Percentiles rank a stretch among this genome's conserved stretches.
Conservation (phyloP, 106 monocot species). For the Iris macrosiphon region DNA sequence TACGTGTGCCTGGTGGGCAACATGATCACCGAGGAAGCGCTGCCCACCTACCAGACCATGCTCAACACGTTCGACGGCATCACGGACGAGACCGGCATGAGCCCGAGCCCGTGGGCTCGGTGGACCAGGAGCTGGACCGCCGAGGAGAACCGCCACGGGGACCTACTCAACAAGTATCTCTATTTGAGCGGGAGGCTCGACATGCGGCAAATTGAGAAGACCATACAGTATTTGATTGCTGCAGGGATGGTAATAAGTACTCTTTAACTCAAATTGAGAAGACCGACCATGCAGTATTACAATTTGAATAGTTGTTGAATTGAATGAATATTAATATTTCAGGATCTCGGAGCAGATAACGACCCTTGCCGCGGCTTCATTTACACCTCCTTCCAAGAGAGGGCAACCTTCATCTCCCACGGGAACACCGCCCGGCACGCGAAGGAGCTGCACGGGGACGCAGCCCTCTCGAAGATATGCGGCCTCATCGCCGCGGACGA, state of each 20-base stretch:
- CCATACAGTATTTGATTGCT: background rate
- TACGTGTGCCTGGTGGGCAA: constrained; percentile 11
- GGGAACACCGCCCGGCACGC: constrained; percentile 6
- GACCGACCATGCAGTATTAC: background rate
- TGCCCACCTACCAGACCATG: constrained; percentile 3
- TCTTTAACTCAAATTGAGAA: background rate
- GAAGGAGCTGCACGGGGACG: constrained; percentile 2
- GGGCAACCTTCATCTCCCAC: constrained; percentile 4
- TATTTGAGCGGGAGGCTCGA: background rate
- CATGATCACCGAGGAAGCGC: constrained; percentile 3
- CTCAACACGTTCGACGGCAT: background rate
- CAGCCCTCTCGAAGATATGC: constrained; percentile 3
- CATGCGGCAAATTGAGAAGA: constrained; percentile 1
- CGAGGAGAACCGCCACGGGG: constrained; percentile 9
- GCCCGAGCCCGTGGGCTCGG: background rate
- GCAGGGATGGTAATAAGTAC: background rate
- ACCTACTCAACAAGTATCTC: constrained; percentile 3
- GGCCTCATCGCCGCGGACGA: constrained; percentile 12
- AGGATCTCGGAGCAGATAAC: background rate
- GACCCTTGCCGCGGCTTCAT: background rate
- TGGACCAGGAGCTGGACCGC: constrained; percentile 7
- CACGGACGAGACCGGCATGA: background rate
- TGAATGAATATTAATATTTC: background rate
- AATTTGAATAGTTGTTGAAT: background rate
- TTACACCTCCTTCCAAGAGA: constrained; percentile 5